A percentile compares a stretch with the other conserved stretches of the same genome.
phyloP scores from a whole-genome alignment of 1,284 basidiomycete species.

The Jaminaea rosea region DNA sequence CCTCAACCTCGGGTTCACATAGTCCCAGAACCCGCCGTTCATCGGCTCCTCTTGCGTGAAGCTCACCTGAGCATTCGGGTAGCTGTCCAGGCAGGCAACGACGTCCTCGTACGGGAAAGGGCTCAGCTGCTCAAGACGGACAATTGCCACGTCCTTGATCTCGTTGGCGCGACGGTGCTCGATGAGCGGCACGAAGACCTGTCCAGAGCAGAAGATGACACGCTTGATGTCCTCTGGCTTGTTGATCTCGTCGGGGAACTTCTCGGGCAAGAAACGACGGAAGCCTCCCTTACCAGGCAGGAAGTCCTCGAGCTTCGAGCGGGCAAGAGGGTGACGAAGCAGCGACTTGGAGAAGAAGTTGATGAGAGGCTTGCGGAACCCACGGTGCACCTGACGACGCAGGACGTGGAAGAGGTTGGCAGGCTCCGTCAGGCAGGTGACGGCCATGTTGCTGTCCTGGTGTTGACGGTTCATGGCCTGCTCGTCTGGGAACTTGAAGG shows the following conservation, averaged over 20 bases:
- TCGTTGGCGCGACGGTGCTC: slow-evolving; percentile 48
- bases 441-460: slow-evolving; percentile 99
- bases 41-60: slow-evolving; percentile 89
- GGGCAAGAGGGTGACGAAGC: slow-evolving; percentile 82
- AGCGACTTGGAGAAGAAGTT: slow-evolving; percentile 94
- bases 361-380: slow-evolving; percentile 52
- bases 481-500: slow-evolving; percentile 74
- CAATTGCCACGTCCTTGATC: slow-evolving; percentile 83
- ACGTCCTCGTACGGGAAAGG: slow-evolving; percentile 82
- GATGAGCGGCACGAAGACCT: slow-evolving; percentile 83
- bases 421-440: slow-evolving; percentile 73
- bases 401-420: slow-evolving; percentile 48
- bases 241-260: slow-evolving; percentile 56
- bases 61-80: slow-evolving; percentile 82
- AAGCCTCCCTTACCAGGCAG: slow-evolving; percentile 77
- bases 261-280: slow-evolving; percentile 84
- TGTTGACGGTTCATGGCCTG: slow-evolving; percentile 90
- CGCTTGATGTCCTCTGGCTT: slow-evolving; percentile 73
- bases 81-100: slow-evolving; percentile 59
- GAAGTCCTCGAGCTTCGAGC: slow-evolving; percentile 81
- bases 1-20: slow-evolving; percentile 66
- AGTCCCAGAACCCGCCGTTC: slow-evolving; percentile 66
- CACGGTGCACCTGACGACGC: slow-evolving; percentile 46
- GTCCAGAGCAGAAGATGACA: slow-evolving; percentile 71
- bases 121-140: slow-evolving; percentile 83